Evolutionary conservation across 192 early-diverging fungal genomes (phyloP).

Genomic region (Funneliformis mosseae): DNA sequence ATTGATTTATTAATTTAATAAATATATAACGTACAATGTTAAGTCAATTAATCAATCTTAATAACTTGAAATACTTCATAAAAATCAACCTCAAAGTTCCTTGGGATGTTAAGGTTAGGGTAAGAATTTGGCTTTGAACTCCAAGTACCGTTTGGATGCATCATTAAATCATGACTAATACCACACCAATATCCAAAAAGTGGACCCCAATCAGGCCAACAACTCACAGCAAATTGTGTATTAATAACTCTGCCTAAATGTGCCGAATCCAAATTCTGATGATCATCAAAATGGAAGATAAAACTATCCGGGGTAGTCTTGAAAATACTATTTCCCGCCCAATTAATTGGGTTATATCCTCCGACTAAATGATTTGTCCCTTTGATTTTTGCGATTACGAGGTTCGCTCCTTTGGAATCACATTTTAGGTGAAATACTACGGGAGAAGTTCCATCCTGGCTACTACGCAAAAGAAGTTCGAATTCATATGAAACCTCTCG

Average conservation of each 20-base stretch:
- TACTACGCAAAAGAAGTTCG: background rate
- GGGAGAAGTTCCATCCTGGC: background rate
- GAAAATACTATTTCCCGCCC: background rate
- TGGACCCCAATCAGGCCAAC: background rate
- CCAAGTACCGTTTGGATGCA: background rate
- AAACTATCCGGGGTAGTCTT: background rate
- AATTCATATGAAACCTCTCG: background rate
- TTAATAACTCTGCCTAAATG: background rate
- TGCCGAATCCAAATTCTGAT: background rate
- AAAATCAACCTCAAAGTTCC: background rate
- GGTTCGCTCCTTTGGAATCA: background rate
- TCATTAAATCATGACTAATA: background rate
- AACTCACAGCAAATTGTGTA: background rate
- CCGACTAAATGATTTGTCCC: background rate
- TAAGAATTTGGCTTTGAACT: background rate
- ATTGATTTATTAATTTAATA: no score
- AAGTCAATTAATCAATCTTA: background rate
- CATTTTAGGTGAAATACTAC: background rate
- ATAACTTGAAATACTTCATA: background rate
- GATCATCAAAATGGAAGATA: background rate
- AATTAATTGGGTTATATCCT: slow-evolving; percentile 1
- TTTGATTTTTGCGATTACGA: background rate
- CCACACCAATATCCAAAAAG: background rate
- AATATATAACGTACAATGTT: no score
- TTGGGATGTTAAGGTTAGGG: background rate